These are phyloP conservation scores for Sedum album DNA, from an alignment of 164 flowering plant species.

Conservation along the genomic window DNA sequence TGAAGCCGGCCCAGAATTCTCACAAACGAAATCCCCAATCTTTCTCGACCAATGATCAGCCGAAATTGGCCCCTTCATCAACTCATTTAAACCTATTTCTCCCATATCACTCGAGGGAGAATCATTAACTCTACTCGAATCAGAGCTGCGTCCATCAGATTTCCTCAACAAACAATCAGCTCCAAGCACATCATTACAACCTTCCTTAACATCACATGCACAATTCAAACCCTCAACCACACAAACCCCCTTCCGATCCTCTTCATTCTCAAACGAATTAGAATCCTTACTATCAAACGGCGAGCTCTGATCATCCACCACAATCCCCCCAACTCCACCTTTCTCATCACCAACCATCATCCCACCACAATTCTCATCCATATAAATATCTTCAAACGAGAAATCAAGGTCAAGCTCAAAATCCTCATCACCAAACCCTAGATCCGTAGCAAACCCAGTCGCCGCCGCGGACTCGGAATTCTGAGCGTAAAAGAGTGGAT, in stretches of 20 bases:
- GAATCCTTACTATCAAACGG: neutral
- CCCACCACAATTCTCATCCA: neutral
- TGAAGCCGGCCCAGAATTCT: slow-evolving; percentile 15
- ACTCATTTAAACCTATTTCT: slow-evolving; percentile 10
- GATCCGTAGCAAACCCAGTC: neutral
- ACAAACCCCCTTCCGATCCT: neutral
- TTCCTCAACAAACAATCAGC: slow-evolving; percentile 6
- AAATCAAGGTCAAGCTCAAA: neutral
- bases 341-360: neutral
- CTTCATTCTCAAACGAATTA: neutral
- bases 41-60: slow-evolving; percentile 1
- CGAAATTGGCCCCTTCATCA: neutral
- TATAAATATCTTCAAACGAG: neutral
- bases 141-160: neutral
- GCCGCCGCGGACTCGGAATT: too few species aligned
- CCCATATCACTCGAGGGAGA: slow-evolving; percentile 13
- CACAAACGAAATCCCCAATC: slow-evolving; percentile 12
- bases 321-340: too few species aligned
- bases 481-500: neutral
- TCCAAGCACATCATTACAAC: neutral
- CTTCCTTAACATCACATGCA: neutral
- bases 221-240: too few species aligned
- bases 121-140: neutral
- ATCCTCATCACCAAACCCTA: neutral
- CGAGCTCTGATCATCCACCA: slow-evolving; percentile 6